These are phyloP conservation scores for Globisporangium paroecandrum DNA, from an alignment of 352 stramenopile species.

Conservation along the genomic window DNA sequence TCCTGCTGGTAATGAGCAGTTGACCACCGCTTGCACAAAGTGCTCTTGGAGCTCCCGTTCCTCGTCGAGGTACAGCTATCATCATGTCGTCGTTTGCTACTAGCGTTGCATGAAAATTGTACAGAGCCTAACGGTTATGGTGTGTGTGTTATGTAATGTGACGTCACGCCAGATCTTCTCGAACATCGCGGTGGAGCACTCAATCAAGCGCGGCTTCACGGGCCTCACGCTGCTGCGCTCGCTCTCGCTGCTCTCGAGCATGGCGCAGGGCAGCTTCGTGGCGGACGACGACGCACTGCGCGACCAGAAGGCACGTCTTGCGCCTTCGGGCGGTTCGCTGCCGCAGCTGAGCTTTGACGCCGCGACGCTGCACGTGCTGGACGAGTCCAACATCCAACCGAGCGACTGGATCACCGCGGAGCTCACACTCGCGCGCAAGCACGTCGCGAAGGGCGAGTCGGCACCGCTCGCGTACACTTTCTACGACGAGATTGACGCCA, in stretches of 20 bases:
- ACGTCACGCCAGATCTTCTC: conserved; percentile 45
- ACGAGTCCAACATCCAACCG: conserved; percentile 67
- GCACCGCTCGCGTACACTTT: conserved; percentile 61
- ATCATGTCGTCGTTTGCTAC: background rate
- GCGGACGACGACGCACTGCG: conserved; percentile 55
- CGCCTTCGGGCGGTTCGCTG: conserved; percentile 22
- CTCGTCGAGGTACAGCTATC: conserved; percentile 50
- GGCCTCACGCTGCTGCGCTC: conserved; percentile 48
- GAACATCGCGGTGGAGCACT: conserved; percentile 52
- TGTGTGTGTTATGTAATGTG: background rate
- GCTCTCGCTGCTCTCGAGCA: conserved; percentile 61
- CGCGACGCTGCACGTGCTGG: conserved; percentile 50
- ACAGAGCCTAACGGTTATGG: background rate
- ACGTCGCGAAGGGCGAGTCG: conserved; percentile 35
- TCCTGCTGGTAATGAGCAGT: conserved; percentile 27
- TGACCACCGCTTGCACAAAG: conserved; percentile 56
- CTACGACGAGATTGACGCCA: conserved; percentile 67
- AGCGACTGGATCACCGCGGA: conserved; percentile 78
- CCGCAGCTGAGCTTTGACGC: conserved; percentile 31
- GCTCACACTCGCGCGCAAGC: conserved; percentile 45
- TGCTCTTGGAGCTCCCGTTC: conserved; percentile 74
- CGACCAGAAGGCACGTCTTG: conserved; percentile 50
- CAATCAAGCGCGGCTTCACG: conserved; percentile 64
- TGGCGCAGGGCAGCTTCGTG: conserved; percentile 68
- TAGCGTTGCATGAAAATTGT: background rate